Evolutionary conservation across 2,329 filamentous ascomycete genomes (phyloP), one percentile per base, ranked within the genome.

Genomic region (Neopestalotiopsis sp.): DNA sequence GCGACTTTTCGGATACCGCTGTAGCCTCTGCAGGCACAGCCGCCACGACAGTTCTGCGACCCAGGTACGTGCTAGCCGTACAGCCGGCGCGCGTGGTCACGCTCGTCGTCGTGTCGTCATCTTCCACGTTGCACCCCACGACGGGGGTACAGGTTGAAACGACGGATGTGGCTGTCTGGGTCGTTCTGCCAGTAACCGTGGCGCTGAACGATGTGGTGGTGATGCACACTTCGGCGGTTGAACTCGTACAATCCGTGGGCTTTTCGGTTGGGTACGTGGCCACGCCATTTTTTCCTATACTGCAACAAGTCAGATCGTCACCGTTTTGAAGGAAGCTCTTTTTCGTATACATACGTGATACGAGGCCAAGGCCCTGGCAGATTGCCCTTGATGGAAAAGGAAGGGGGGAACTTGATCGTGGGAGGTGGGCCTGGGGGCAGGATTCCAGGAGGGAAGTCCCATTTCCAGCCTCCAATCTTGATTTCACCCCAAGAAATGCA

Each of bases 301-400:
- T 56, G 24, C 24, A 24, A 24, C 24, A 24, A 24, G 24, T 24
- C 24, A 24, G 24, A 24, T 24, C 24, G 24, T 24, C 24, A 24
- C 24, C 24, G 24, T 24, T 24, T 24, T 24, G 24, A 24, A 24
- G 24, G 24, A 24, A 24, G 24, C 24, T 24, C 24, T 24, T 24
- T 24, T 24, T 24, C 24, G 34, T 38, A 38, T 17, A 66, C 64
- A 20, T 56, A 66, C 64, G 64, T 66, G 10, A 66, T 66, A 17
- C 28, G 40, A 20, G 64, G 64, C 64, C 64, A 66, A 57, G 64
- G 64, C 34, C 49, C 49, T 56, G 64, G 64, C 24, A 57, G 64
- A 30, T 42, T 30, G 24, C 64, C 64, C 30, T 57, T 13, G n/a
- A 66, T 30, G 14, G 42, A 14, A 12, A 66, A 3, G 13, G 13